Base-by-base conservation (phyloP, 1,139 yeast species). In the Arxiozyma heterogenica region DNA sequence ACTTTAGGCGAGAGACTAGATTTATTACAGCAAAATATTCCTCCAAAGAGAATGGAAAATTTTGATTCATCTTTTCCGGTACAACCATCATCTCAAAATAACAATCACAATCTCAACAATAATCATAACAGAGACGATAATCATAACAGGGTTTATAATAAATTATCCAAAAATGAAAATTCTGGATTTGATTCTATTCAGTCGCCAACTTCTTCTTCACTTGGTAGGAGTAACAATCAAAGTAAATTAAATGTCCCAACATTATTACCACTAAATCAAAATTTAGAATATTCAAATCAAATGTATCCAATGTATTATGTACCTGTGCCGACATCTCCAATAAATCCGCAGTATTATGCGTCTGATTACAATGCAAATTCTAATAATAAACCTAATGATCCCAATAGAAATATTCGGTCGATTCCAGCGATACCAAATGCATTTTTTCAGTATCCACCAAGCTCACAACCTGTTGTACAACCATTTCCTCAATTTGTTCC, bases 1-100 rank as follows among this genome's bases (percentile, higher is more conserved):
- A 55, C 67, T 11, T 50, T 66, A 39, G 71, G 69, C 0, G 70
- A 67, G 49, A 47, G 67, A 49, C 52, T 67, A 21, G 70, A 66
- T 51, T 61, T 61, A 49, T 49, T 66, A 22, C 68, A 65, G 43
- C 63, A 61, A 50, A 57, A 62, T 18, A 61, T 59, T 47, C 58
- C 59, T 34, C 68, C 71, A 17, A 62, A 61, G 53, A 58, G 69
- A 61, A 59, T 68, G 30, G 70, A 66, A 27, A 65, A 65, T 52
- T 68, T 68, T 53, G 67, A 67, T 52, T 66, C 70, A 1, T 66
- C 70, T 18, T 42, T 39, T 15, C 46, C 51, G 12, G 12, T 34
- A 21, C 38, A 43, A n/a, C 47, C 47, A 34, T 41, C 47, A 27
- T 50, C 52, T 39, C 44, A 51, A n/a, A 30, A 45, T 34, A 23